Evolutionary conservation across 2,329 filamentous ascomycete species (phyloP).

Genomic region (Pseudogymnoascus sp.): DNA sequence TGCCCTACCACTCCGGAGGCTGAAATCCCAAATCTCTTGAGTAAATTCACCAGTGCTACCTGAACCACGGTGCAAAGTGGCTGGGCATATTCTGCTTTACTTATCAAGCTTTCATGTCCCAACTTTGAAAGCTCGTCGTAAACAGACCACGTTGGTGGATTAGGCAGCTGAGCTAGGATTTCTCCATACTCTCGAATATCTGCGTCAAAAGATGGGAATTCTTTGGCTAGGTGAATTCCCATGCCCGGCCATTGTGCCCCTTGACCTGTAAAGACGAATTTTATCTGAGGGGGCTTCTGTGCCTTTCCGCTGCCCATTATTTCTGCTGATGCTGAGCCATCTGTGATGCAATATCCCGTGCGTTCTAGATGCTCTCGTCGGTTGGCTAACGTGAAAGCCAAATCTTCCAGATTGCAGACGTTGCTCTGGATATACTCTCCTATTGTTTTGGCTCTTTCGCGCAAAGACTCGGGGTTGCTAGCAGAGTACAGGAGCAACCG

Average conservation of each 20-base stretch:
- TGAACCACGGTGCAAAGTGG: slow-evolving; percentile 41
- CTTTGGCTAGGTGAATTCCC: slow-evolving; percentile 14
- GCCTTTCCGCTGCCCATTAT: not conserved
- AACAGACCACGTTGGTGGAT: not conserved
- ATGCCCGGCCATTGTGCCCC: slow-evolving; percentile 21
- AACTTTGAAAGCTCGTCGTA: not conserved
- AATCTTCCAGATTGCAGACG: slow-evolving; percentile 7
- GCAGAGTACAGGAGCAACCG: not conserved
- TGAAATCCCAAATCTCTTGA: slow-evolving; percentile 33
- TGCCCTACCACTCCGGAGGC: slow-evolving; percentile 36
- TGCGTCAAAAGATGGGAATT: not conserved
- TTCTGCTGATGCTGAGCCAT: not conserved
- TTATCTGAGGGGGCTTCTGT: not conserved
- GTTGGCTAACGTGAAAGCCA: slow-evolving; percentile 9
- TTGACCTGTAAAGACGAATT: slow-evolving; percentile 20
- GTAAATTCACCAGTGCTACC: slow-evolving; percentile 35
- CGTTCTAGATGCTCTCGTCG: slow-evolving; percentile 8
- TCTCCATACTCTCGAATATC: not conserved
- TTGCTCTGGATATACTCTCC: not conserved
- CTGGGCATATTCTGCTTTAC: slow-evolving; percentile 34
- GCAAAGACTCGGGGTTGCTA: not conserved
- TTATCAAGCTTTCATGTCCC: slow-evolving; percentile 31
- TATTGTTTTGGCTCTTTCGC: not conserved
- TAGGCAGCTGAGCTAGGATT: not conserved
- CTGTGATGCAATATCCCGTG: slow-evolving; percentile 9